Conservation (phyloP, 1,139 yeast genomes). For the Suhomyces taliae region DNA sequence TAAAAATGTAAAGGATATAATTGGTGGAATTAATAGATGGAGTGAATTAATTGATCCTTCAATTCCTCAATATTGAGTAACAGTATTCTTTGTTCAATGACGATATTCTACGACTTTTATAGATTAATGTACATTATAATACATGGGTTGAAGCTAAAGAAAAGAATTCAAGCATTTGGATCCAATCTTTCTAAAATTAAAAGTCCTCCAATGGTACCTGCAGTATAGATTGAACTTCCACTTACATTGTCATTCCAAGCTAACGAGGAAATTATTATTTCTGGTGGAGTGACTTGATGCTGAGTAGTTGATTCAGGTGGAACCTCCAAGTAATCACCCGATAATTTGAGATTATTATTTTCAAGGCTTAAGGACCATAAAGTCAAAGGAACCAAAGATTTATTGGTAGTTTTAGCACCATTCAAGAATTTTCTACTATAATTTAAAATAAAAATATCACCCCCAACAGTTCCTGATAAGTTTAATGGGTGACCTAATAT, state of each 20-base stretch:
- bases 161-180: conserved; percentile 15
- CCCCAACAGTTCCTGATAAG: conserved; percentile 63
- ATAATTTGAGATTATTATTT: conserved; percentile 20
- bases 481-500: conserved; percentile 58
- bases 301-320: conserved; percentile 30
- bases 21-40: conserved; percentile 81
- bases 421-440: conserved; percentile 38
- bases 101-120: background rate
- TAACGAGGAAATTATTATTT: conserved; percentile 51
- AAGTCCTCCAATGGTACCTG: conserved; percentile 67
- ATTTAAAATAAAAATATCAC: conserved; percentile 44
- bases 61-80: conserved; percentile 64
- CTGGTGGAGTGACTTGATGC: conserved; percentile 50
- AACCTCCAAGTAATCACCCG: conserved; percentile 28
- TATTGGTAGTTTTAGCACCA: conserved; percentile 33
- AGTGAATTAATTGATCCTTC: conserved; percentile 56
- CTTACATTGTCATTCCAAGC: conserved; percentile 60
- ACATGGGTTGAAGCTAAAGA: background rate
- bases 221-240: conserved; percentile 62
- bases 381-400: conserved; percentile 32
- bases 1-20: conserved; percentile 59
- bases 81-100: too few species aligned
- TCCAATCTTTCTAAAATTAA: conserved; percentile 61
- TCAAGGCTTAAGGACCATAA: conserved; percentile 34
- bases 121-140: conserved; percentile 6